phyloP scores from a whole-genome alignment of 768 basidiomycete species.

The Panaeolus cyanescens region DNA sequence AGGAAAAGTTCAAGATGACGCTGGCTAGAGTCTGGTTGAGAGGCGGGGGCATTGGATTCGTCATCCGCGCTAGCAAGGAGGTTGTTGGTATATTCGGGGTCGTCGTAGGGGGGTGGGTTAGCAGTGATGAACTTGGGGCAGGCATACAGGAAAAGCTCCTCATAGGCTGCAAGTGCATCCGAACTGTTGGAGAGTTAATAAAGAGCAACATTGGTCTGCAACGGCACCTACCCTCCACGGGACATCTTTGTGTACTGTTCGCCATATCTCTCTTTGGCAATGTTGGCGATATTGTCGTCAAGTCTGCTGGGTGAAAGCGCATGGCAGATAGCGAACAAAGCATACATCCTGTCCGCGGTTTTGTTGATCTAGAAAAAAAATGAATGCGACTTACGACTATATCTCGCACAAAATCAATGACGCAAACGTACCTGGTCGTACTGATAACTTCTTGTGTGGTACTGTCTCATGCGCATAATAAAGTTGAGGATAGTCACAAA shows the following conservation, averaged over 20 bases:
- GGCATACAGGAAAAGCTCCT: constrained; percentile 92
- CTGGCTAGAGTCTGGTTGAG: constrained; percentile 69
- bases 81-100: constrained; percentile 57
- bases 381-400: too few relatives aligned
- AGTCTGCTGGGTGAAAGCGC: constrained; percentile 89
- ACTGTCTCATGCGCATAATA: constrained; percentile 94
- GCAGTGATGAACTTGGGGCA: constrained; percentile 97
- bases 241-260: constrained; percentile 88
- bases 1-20: constrained; percentile 88
- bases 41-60: constrained; percentile 32
- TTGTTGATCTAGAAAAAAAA: constrained; percentile 85
- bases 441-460: constrained; percentile 95
- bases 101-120: constrained; percentile 93
- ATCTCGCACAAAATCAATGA: neutral
- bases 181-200: constrained; percentile 1
- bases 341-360: constrained; percentile 97
- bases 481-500: constrained; percentile 94
- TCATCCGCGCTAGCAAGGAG: constrained; percentile 43
- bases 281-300: constrained; percentile 93
- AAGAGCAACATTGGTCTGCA: neutral
- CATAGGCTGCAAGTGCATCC: constrained; percentile 74
- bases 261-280: constrained; percentile 91
- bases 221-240: constrained; percentile 58
- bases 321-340: constrained; percentile 91
- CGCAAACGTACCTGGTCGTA: constrained; percentile 92